These are phyloP conservation scores for Tolypocladium sp. DNA, from an alignment of 2,329 filamentous ascomycete genomes.

Conservation along the genomic window DNA sequence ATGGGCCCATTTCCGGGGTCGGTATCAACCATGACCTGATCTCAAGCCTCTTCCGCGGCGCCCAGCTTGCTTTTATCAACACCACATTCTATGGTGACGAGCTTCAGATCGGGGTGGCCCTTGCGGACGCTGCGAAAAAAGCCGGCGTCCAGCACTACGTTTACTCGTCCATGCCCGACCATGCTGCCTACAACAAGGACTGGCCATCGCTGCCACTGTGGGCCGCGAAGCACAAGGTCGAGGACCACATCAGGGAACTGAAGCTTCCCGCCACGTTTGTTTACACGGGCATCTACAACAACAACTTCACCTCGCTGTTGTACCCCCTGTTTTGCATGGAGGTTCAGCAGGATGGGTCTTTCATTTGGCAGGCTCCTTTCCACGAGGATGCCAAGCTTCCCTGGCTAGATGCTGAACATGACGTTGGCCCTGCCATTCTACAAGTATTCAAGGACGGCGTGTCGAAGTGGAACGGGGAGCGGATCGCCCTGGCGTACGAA, in stretches of 20 bases:
- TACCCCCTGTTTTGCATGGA: slow-evolving; percentile 97
- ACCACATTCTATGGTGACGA: slow-evolving; percentile 97
- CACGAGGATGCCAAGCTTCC: slow-evolving; percentile 82
- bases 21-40: slow-evolving; percentile 67
- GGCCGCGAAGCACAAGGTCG: slow-evolving; percentile 86
- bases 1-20: slow-evolving; percentile 51
- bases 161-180: slow-evolving; percentile 96
- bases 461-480: slow-evolving; percentile 66
- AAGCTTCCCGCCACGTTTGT: slow-evolving; percentile 83
- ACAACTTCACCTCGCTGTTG: slow-evolving; percentile 89
- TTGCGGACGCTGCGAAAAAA: slow-evolving; percentile 82
- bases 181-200: slow-evolving; percentile 63
- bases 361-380: slow-evolving; percentile 89
- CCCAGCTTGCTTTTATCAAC: slow-evolving; percentile 91
- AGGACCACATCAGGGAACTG: slow-evolving; percentile 80
- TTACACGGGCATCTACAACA: slow-evolving; percentile 97
- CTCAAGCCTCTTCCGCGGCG: slow-evolving; percentile 69
- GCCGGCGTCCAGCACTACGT: slow-evolving; percentile 84
- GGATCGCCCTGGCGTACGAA: slow-evolving; percentile 86
- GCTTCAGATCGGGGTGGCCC: slow-evolving; percentile 74
- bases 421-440: slow-evolving; percentile 82
- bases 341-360: slow-evolving; percentile 72
- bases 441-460: slow-evolving; percentile 94
- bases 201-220: slow-evolving; percentile 87
- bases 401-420: slow-evolving; percentile 94